A percentile compares a stretch with the other conserved stretches of the same genome.
Evolutionary conservation across 306 rosid species (phyloP).

Genomic region (Psophocarpus tetragonolobus): DNA sequence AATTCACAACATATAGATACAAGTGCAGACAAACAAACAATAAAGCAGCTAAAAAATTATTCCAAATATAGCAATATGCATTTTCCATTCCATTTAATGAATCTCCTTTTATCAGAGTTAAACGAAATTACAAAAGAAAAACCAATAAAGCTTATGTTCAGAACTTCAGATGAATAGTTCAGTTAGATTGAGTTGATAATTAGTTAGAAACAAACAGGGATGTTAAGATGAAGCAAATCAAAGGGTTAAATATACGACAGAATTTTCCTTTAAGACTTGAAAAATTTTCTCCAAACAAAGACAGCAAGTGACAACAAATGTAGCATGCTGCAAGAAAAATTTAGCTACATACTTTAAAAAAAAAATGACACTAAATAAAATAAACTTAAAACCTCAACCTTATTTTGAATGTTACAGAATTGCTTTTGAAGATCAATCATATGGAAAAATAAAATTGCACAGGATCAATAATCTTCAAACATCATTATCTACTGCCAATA

Average conservation of each 20-base stretch:
- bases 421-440: not conserved
- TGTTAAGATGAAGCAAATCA: not conserved
- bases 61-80: constrained; percentile 3
- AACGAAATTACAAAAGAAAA: not conserved
- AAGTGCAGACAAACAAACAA: constrained; percentile 5
- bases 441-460: not conserved
- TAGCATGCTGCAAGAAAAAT: not conserved
- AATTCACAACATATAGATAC: constrained; percentile 22
- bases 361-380: not conserved
- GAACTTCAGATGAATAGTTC: not conserved
- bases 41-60: not conserved
- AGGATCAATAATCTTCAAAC: not conserved
- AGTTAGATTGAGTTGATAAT: not conserved
- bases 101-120: not conserved
- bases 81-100: not conserved
- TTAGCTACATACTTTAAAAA: not conserved
- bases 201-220: not conserved
- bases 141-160: not conserved
- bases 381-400: not conserved
- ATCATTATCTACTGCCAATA: not conserved
- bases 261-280: not conserved
- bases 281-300: not conserved
- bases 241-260: not conserved
- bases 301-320: not conserved
- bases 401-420: not conserved